Evolutionary conservation across 805 yeast genomes (phyloP).

Genomic region (Barnettozyma californica): DNA sequence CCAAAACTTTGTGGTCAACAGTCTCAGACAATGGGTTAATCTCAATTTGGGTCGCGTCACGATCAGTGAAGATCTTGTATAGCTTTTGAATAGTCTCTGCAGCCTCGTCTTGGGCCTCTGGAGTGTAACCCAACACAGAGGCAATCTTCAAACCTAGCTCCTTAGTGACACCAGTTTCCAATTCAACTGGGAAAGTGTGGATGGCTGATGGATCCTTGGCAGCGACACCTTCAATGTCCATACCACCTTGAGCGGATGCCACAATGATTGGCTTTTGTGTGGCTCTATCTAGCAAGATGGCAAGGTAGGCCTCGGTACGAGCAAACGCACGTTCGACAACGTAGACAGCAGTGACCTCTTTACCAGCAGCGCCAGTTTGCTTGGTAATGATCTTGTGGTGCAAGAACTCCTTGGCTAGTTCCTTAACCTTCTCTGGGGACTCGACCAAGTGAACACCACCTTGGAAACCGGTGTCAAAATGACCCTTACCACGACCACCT

Average conservation of each 20-base stretch:
- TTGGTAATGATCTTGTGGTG: constrained; percentile 92
- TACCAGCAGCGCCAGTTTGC: constrained; percentile 97
- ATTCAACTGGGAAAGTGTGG: constrained; percentile 76
- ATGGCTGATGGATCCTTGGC: constrained; percentile 85
- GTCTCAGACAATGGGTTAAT: constrained; percentile 97
- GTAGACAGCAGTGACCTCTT: constrained; percentile 94
- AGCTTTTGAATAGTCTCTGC: constrained; percentile 82
- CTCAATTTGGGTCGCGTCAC: constrained; percentile 96
- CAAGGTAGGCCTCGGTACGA: constrained; percentile 90
- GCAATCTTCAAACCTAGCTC: constrained; percentile 74
- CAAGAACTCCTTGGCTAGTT: constrained; percentile 84
- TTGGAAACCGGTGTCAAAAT: constrained; percentile 89
- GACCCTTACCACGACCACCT: constrained; percentile 99
- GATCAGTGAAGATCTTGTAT: constrained; percentile 83
- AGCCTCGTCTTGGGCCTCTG: constrained; percentile 75
- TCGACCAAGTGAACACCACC: constrained; percentile 93
- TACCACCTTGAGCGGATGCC: constrained; percentile 97
- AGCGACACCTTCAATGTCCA: constrained; percentile 99
- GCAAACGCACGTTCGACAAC: constrained; percentile 93
- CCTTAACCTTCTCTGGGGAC: constrained; percentile 80
- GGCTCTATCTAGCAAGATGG: constrained; percentile 91
- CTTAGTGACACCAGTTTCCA: constrained; percentile 75
- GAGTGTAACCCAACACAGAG: constrained; percentile 72
- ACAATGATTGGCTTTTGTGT: constrained; percentile 88
- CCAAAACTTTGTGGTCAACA: constrained; percentile 80